These are phyloP conservation scores for Pseudonectria foliicola DNA, from an alignment of 2,329 filamentous ascomycete species.

Conservation along the genomic window DNA sequence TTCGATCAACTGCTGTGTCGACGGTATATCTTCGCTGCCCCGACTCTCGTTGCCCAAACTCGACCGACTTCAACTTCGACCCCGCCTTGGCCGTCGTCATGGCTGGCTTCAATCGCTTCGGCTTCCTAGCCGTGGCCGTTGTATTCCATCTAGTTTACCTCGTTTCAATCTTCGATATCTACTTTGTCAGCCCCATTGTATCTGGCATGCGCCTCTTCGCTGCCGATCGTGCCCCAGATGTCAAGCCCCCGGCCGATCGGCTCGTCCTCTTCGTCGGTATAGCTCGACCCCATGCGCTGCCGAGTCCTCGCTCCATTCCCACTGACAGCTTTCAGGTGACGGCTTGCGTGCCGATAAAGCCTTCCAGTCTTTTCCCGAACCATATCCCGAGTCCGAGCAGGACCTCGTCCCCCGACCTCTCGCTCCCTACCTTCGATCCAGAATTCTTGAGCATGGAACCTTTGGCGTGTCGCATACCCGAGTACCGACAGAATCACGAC, in stretches of 20 bases:
- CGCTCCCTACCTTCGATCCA: conserved; percentile 84
- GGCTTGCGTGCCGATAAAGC: conserved; percentile 96
- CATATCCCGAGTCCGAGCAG: conserved; percentile 59
- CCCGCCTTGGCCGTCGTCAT: conserved; percentile 29
- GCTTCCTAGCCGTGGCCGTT: conserved; percentile 82
- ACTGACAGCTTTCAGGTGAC: conserved; percentile 51
- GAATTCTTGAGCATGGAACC: conserved; percentile 81
- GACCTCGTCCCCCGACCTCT: conserved; percentile 70
- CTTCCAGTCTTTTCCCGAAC: conserved; percentile 87
- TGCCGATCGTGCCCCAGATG: conserved; percentile 52
- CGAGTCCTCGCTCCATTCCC: conserved; percentile 2
- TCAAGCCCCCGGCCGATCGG: conserved; percentile 75
- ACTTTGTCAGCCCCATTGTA: conserved; percentile 96
- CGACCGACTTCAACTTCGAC: background rate
- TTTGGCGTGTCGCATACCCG: conserved; percentile 97
- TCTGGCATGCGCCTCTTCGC: conserved; percentile 83
- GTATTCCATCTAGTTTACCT: conserved; percentile 92
- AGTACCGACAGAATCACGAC: conserved; percentile 92
- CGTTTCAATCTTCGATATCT: conserved; percentile 95
- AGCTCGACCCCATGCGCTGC: conserved; percentile 3
- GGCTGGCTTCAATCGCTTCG: conserved; percentile 57
- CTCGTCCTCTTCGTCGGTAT: conserved; percentile 88
- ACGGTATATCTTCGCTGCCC: background rate
- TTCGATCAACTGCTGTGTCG: background rate
- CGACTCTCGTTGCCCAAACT: background rate